Evolutionary conservation across 352 stramenopile species (phyloP).

Genomic region (Lagenidium giganteum): DNA sequence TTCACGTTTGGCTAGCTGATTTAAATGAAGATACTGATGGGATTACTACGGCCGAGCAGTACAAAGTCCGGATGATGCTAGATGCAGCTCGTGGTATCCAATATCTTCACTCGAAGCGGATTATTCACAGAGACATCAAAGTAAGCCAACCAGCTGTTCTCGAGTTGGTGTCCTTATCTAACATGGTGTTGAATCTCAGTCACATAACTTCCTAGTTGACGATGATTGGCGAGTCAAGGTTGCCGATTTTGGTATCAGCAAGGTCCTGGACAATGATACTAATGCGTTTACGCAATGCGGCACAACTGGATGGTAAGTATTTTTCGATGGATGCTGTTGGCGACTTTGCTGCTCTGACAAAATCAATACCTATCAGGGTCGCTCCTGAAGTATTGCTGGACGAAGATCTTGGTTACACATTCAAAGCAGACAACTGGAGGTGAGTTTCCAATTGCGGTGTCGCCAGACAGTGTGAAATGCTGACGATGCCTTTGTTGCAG

Average conservation of each 20-base stretch:
- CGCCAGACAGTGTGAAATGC: neutral
- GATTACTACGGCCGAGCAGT: slow-evolving; percentile 38
- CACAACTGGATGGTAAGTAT: slow-evolving; percentile 75
- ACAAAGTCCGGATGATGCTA: slow-evolving; percentile 89
- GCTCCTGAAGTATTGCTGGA: slow-evolving; percentile 84
- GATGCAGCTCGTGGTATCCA: slow-evolving; percentile 84
- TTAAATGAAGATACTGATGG: no score
- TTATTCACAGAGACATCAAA: slow-evolving; percentile 90
- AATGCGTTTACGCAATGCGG: slow-evolving; percentile 82
- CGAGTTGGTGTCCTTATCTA: neutral
- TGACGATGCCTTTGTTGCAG: slow-evolving; percentile 19
- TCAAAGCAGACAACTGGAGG: slow-evolving; percentile 90
- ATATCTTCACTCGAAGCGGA: slow-evolving; percentile 83
- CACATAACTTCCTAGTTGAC: slow-evolving; percentile 87
- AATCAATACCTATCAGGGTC: slow-evolving; percentile 36
- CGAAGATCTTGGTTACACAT: slow-evolving; percentile 85
- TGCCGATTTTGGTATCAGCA: slow-evolving; percentile 87
- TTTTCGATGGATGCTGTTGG: neutral
- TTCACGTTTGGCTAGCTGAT: neutral
- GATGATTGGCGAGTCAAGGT: slow-evolving; percentile 89
- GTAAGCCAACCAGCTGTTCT: slow-evolving; percentile 16
- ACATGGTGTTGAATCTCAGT: slow-evolving; percentile 27
- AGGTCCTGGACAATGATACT: slow-evolving; percentile 79
- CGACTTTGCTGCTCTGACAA: neutral
- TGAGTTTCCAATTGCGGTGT: slow-evolving; percentile 11